Evolutionary conservation across 2,329 filamentous ascomycete genomes (phyloP).

Genomic region (Nothopassalora personata): DNA sequence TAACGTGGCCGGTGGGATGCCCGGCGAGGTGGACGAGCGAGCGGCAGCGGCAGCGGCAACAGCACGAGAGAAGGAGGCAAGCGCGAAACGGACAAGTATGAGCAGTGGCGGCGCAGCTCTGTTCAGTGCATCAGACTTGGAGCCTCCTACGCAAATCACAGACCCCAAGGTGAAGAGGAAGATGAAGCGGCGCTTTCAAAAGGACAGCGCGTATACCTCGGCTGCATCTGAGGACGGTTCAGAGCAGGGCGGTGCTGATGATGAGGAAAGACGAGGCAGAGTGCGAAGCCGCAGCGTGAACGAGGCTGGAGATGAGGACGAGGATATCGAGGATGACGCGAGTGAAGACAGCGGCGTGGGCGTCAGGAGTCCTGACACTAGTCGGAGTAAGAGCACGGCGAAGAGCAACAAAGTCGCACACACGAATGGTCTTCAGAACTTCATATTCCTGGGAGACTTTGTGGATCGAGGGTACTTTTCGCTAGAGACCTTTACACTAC

Average conservation of each 20-base stretch:
- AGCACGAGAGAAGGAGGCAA: conserved; percentile 12
- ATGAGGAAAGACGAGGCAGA: conserved; percentile 38
- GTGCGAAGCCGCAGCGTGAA: conserved; percentile 33
- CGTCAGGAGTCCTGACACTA: conserved; percentile 34
- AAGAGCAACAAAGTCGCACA: conserved; percentile 30
- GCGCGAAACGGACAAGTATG: conserved; percentile 17
- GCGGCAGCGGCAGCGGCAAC: conserved; percentile 20
- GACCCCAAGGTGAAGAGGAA: conserved; percentile 83
- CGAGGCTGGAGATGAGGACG: conserved; percentile 34
- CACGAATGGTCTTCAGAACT: conserved; percentile 60
- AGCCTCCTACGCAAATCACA: conserved; percentile 82
- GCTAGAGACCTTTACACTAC: conserved; percentile 65
- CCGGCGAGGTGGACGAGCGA: conserved; percentile 56
- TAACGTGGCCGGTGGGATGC: conserved; percentile 93
- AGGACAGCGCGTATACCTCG: conserved; percentile 50
- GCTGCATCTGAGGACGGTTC: conserved; percentile 41
- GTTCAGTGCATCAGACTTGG: conserved; percentile 86
- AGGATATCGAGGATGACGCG: conserved; percentile 47
- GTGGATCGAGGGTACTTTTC: conserved; percentile 71
- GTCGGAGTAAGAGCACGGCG: conserved; percentile 34
- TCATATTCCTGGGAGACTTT: conserved; percentile 68
- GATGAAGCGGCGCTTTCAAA: conserved; percentile 57
- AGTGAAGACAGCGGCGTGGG: conserved; percentile 41
- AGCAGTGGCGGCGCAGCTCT: conserved; percentile 42
- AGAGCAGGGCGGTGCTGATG: conserved; percentile 39